Percentiles rank a stretch among this genome's conserved stretches.
These are phyloP conservation scores for Asterochloris erici DNA, from an alignment of 139 green algal species.

Conservation along the genomic window DNA sequence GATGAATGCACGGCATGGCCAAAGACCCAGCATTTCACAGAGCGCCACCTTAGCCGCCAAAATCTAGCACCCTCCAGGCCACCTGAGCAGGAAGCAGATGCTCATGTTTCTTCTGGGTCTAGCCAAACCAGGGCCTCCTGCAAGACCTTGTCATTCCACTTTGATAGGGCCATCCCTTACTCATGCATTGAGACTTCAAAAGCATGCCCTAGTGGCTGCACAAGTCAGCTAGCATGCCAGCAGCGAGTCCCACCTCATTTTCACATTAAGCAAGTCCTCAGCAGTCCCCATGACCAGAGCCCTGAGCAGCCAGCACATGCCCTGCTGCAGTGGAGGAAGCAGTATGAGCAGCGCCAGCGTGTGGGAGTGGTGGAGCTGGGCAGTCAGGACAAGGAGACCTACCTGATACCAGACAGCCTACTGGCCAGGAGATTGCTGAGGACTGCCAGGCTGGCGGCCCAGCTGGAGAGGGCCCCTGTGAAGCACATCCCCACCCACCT, in stretches of 20 bases:
- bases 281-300: neutral
- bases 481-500: neutral
- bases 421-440: constrained; percentile 4
- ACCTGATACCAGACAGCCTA: constrained; percentile 8
- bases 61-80: too few species aligned
- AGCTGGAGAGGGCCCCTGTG: neutral
- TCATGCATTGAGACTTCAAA: too few species aligned
- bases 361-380: constrained; percentile 8
- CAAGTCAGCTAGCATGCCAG: too few species aligned
- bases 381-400: neutral
- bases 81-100: too few species aligned
- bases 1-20: neutral
- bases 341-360: constrained; percentile 13
- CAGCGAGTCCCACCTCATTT: too few species aligned
- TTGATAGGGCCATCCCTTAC: too few species aligned
- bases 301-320: neutral
- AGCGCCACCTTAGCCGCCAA: too few species aligned
- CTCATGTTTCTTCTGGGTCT: too few species aligned
- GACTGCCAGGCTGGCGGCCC: constrained; percentile 7
- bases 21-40: neutral
- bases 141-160: too few species aligned
- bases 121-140: too few species aligned
- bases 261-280: too few species aligned
- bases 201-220: too few species aligned
- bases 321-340: constrained; percentile 1